These are phyloP conservation scores for Arxiozyma telluris DNA, from an alignment of 1,139 yeast species.

Conservation along the genomic window DNA sequence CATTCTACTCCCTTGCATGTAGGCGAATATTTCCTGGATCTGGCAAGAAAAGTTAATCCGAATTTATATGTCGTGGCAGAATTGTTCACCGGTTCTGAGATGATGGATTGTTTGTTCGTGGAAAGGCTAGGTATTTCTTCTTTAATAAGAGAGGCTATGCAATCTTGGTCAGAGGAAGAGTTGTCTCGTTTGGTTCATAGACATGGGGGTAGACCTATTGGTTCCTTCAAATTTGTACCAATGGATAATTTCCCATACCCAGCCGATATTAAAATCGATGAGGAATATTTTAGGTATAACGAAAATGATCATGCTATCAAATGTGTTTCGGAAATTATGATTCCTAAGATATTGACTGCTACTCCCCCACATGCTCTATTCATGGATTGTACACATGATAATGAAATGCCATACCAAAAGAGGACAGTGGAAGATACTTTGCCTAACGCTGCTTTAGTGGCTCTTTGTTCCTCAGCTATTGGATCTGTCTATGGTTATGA, in stretches of 20 bases:
- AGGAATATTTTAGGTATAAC: slow-evolving; percentile 17
- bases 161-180: slow-evolving; percentile 83
- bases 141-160: slow-evolving; percentile 93
- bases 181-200: slow-evolving; percentile 78
- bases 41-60: slow-evolving; percentile 78
- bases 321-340: slow-evolving; percentile 48
- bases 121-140: slow-evolving; percentile 85
- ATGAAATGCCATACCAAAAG: slow-evolving; percentile 79
- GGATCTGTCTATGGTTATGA: slow-evolving; percentile 95
- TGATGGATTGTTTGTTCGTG: slow-evolving; percentile 80
- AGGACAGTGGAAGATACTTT: slow-evolving; percentile 90
- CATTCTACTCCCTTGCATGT: slow-evolving; percentile 95
- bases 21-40: slow-evolving; percentile 79
- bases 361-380: slow-evolving; percentile 84
- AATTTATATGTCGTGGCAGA: slow-evolving; percentile 91
- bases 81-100: slow-evolving; percentile 85
- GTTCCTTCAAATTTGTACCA: slow-evolving; percentile 74
- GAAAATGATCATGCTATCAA: slow-evolving; percentile 24
- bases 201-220: slow-evolving; percentile 94
- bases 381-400: slow-evolving; percentile 98
- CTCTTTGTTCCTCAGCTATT: slow-evolving; percentile 87
- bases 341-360: slow-evolving; percentile 55
- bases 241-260: slow-evolving; percentile 65
- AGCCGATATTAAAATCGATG: slow-evolving; percentile 38
- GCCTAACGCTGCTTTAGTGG: slow-evolving; percentile 89